phyloP scores from a whole-genome alignment of 2,329 filamentous ascomycete genomes.

The Diplocarpon mali region DNA sequence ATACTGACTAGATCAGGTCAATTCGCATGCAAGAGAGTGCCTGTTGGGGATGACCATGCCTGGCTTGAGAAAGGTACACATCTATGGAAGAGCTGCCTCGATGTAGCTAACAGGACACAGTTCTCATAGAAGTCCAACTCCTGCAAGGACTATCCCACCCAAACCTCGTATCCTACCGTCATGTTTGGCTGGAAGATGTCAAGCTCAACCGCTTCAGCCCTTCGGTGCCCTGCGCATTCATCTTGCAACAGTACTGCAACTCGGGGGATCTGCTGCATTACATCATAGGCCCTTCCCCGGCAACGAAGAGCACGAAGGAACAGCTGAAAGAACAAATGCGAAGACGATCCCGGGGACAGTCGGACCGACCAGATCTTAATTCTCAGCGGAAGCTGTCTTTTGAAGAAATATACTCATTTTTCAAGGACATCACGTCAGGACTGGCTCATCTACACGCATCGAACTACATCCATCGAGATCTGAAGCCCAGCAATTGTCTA shows the following conservation, averaged over 20 bases:
- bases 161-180: constrained; percentile 91
- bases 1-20: constrained; percentile 37
- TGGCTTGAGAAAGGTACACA: constrained; percentile 69
- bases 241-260: constrained; percentile 96
- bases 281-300: constrained; percentile 57
- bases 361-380: constrained; percentile 40
- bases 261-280: constrained; percentile 82
- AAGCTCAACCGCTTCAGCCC: constrained; percentile 79
- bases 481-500: constrained; percentile 93
- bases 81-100: not conserved
- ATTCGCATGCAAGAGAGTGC: constrained; percentile 94
- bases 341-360: constrained; percentile 66
- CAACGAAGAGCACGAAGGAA: constrained; percentile 58
- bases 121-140: constrained; percentile 85
- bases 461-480: constrained; percentile 89
- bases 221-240: constrained; percentile 88
- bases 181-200: constrained; percentile 92
- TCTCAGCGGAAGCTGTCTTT: constrained; percentile 43
- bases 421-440: constrained; percentile 88
- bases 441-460: constrained; percentile 81
- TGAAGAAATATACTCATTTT: constrained; percentile 94
- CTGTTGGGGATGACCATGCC: constrained; percentile 84
- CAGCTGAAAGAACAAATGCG: constrained; percentile 82
- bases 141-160: constrained; percentile 86
- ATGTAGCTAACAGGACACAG: constrained; percentile 26